Evolutionary conservation across 176 grass and related monocot genomes (phyloP).

Genomic region (Tuctoria greenei): DNA sequence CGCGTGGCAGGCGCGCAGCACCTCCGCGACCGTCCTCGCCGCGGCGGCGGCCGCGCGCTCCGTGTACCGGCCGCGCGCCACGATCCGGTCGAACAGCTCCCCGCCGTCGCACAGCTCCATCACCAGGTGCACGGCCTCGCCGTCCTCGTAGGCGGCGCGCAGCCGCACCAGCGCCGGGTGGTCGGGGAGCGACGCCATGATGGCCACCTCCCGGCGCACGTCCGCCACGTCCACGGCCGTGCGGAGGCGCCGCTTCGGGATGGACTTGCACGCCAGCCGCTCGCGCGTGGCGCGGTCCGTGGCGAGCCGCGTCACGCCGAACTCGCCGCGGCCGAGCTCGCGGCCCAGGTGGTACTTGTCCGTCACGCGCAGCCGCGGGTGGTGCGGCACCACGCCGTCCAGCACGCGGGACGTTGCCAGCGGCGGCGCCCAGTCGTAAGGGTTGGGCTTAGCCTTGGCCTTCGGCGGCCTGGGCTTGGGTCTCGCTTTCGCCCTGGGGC

Average conservation of each 20-base stretch:
- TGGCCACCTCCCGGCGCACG: constrained; percentile 71
- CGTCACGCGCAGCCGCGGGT: constrained; percentile 49
- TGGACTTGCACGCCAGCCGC: constrained; percentile 75
- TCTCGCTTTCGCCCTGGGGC: not conserved
- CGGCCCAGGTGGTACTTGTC: constrained; percentile 66
- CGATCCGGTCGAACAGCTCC: constrained; percentile 78
- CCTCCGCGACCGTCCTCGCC: constrained; percentile 60
- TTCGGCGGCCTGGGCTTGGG: not conserved
- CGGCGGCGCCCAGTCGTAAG: constrained; percentile 9
- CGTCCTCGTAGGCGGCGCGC: constrained; percentile 62
- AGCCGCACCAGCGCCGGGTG: constrained; percentile 65
- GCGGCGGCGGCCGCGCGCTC: constrained; percentile 54
- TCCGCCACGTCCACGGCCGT: constrained; percentile 70
- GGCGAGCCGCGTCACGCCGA: constrained; percentile 61
- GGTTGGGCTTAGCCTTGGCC: constrained; percentile 32
- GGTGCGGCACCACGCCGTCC: constrained; percentile 65
- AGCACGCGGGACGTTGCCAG: constrained; percentile 24
- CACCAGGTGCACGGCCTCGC: constrained; percentile 70
- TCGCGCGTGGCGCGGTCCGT: constrained; percentile 59
- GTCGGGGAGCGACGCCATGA: constrained; percentile 66
- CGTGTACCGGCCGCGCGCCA: constrained; percentile 69
- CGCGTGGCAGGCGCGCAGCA: constrained; percentile 58
- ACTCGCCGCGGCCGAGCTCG: constrained; percentile 65
- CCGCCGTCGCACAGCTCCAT: constrained; percentile 88
- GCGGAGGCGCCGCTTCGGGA: constrained; percentile 58